phyloP scores from a whole-genome alignment of 352 stramenopile species.

The Albugo candida region DNA sequence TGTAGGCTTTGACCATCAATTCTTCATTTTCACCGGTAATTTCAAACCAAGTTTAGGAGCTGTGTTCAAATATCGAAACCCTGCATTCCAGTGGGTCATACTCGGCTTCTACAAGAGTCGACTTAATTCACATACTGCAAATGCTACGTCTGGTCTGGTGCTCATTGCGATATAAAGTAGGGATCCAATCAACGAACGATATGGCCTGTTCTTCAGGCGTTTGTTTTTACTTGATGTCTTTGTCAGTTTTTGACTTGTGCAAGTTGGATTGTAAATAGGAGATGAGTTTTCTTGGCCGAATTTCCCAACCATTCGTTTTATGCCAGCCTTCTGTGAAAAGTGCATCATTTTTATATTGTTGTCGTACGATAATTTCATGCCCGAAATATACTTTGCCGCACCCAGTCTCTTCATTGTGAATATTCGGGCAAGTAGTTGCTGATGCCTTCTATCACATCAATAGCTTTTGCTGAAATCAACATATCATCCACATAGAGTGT shows the following conservation, averaged over 20 bases:
- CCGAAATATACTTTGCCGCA: slow-evolving; percentile 7
- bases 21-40: background rate
- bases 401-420: slow-evolving; percentile 13
- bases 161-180: background rate
- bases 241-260: background rate
- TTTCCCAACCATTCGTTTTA: slow-evolving; percentile 4
- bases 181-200: background rate
- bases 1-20: background rate
- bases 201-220: background rate
- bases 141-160: background rate
- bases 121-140: background rate
- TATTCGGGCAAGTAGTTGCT: background rate
- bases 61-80: background rate
- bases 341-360: background rate
- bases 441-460: slow-evolving; percentile 2
- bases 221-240: background rate
- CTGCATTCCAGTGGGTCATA: background rate
- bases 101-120: background rate
- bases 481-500: slow-evolving; percentile 9
- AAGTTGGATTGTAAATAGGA: background rate
- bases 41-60: background rate
- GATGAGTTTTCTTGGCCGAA: background rate
- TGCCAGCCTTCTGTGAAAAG: slow-evolving; percentile 10
- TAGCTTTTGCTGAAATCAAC: slow-evolving; percentile 4
- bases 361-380: slow-evolving; percentile 11